Percentiles rank a stretch among this genome's conserved stretches.
Conservation (phyloP, 345 rosid species). For the Pugionium dolabratum region DNA sequence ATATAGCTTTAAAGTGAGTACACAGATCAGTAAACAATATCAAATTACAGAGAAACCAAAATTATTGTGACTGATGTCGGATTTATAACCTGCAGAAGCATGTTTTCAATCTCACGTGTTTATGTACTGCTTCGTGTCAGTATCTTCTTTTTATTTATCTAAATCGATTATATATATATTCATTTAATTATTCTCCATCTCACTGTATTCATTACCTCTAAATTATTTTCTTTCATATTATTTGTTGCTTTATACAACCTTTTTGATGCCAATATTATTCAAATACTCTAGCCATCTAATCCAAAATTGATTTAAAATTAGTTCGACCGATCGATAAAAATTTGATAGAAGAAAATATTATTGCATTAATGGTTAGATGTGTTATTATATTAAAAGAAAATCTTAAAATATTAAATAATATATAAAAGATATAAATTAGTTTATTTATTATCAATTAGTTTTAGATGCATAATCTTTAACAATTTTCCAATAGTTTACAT, state of each 20-base stretch:
- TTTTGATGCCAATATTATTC: too few species aligned
- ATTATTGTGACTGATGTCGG: slow-evolving; percentile 34
- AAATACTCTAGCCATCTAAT: too few species aligned
- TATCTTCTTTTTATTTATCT: not conserved
- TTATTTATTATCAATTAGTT: too few species aligned
- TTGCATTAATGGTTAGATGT: too few species aligned
- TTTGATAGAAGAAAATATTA: too few species aligned
- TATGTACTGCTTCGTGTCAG: slow-evolving; percentile 28
- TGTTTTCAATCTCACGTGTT: slow-evolving; percentile 36
- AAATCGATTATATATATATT: slow-evolving; percentile 16
- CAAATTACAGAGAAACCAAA: not conserved
- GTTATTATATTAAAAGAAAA: too few species aligned
- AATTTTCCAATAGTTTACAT: too few species aligned
- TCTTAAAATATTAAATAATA: too few species aligned
- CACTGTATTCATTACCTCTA: slow-evolving; percentile 7
- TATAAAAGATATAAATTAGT: too few species aligned
- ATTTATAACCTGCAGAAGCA: slow-evolving; percentile 16
- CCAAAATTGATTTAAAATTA: too few species aligned
- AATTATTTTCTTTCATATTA: not conserved
- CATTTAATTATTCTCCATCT: not conserved
- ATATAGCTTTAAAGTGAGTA: slow-evolving; percentile 15
- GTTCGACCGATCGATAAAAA: too few species aligned
- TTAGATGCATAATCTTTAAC: too few species aligned
- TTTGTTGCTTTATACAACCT: not conserved
- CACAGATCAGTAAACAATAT: slow-evolving; percentile 18